Percentiles rank a stretch among this genome's conserved stretches.
Conservation (phyloP, 1,284 basidiomycete species). For the Irpex sp. region DNA sequence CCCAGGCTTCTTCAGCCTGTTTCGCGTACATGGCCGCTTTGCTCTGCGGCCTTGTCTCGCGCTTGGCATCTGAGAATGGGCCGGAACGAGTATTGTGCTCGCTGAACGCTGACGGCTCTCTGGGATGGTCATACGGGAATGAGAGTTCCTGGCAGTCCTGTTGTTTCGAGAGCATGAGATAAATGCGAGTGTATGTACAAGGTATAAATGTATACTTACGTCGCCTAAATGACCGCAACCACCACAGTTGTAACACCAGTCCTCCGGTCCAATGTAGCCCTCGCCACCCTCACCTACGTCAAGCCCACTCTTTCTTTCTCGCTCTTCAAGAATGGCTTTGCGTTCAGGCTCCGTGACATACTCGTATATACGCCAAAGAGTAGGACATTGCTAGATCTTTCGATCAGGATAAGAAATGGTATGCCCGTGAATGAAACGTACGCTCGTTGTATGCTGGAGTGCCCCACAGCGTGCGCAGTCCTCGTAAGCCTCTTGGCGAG, state of each 20-base stretch:
- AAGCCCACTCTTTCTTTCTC: slow-evolving; percentile 44
- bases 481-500: slow-evolving; percentile 23
- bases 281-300: slow-evolving; percentile 69
- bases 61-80: slow-evolving; percentile 58
- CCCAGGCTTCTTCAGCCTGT: slow-evolving; percentile 19
- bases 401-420: neutral
- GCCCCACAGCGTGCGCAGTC: slow-evolving; percentile 79
- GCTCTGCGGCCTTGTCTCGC: slow-evolving; percentile 20
- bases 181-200: neutral
- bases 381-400: slow-evolving; percentile 70
- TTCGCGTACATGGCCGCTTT: slow-evolving; percentile 32
- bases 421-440: slow-evolving; percentile 29
- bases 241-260: slow-evolving; percentile 91
- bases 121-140: slow-evolving; percentile 42
- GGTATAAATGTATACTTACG: slow-evolving; percentile 40
- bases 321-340: slow-evolving; percentile 37
- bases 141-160: slow-evolving; percentile 69
- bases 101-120: slow-evolving; percentile 74
- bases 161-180: neutral
- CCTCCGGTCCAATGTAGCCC: slow-evolving; percentile 63
- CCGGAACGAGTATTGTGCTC: slow-evolving; percentile 61
- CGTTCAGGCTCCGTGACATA: slow-evolving; percentile 63
- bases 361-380: slow-evolving; percentile 82
- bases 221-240: slow-evolving; percentile 79
- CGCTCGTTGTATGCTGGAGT: slow-evolving; percentile 60